These are phyloP conservation scores for Fusarium sp. DNA, from an alignment of 2,329 filamentous ascomycete genomes.

Conservation along the genomic window DNA sequence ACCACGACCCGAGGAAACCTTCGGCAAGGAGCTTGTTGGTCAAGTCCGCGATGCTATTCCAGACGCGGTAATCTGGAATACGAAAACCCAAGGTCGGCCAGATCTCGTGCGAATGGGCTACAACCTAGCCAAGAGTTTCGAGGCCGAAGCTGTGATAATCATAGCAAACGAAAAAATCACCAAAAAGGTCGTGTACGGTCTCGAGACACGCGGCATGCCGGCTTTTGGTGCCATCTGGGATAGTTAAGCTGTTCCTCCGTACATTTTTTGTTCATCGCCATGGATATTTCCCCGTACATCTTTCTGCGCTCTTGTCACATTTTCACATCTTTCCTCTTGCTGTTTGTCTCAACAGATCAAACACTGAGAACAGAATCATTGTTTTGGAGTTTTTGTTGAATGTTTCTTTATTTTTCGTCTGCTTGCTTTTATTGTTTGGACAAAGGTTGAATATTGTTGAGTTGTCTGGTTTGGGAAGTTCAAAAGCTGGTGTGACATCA, in stretches of 20 bases:
- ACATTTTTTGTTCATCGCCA: neutral
- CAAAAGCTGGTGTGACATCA: constrained; percentile 33
- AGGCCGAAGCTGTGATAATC: constrained; percentile 76
- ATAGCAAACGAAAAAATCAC: constrained; percentile 78
- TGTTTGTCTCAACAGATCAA: neutral
- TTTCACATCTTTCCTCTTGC: neutral
- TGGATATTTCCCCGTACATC: constrained; percentile 4
- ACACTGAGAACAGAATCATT: neutral
- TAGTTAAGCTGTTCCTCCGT: constrained; percentile 45
- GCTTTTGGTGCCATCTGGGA: constrained; percentile 83
- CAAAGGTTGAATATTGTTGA: neutral
- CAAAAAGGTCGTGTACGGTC: constrained; percentile 73
- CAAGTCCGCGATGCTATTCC: constrained; percentile 68
- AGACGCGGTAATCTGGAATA: constrained; percentile 75
- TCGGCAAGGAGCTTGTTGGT: constrained; percentile 66
- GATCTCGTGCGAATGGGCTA: constrained; percentile 64
- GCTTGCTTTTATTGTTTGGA: neutral
- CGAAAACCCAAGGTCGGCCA: constrained; percentile 66
- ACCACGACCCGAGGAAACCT: constrained; percentile 69
- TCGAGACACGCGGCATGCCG: constrained; percentile 73
- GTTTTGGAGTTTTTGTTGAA: neutral
- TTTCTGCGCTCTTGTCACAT: constrained; percentile 2
- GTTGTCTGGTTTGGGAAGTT: constrained; percentile 4
- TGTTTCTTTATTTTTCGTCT: neutral
- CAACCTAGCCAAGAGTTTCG: constrained; percentile 66